These are phyloP conservation scores for Exophiala alcalophila DNA, from an alignment of 2,329 filamentous ascomycete genomes.

Conservation along the genomic window DNA sequence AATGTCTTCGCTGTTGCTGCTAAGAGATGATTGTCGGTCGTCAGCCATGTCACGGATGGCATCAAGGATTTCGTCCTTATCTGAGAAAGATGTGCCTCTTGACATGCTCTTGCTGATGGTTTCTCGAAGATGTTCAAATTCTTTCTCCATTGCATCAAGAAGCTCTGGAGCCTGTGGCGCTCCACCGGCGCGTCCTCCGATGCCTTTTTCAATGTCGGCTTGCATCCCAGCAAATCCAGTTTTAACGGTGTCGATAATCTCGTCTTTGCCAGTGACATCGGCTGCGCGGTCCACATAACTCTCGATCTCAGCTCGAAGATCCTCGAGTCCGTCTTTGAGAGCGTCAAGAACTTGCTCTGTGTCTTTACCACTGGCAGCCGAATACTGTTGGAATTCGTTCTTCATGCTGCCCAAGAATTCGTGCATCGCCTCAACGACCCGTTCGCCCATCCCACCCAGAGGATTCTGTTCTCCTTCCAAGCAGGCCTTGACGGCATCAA, in stretches of 20 bases:
- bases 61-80: slow-evolving; percentile 62
- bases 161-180: slow-evolving; percentile 61
- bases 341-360: slow-evolving; percentile 87
- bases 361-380: slow-evolving; percentile 72
- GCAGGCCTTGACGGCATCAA: slow-evolving; percentile 57
- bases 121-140: slow-evolving; percentile 78
- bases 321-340: slow-evolving; percentile 81
- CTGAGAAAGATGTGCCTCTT: slow-evolving; percentile 52
- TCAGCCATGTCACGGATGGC: slow-evolving; percentile 43
- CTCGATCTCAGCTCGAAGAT: slow-evolving; percentile 75
- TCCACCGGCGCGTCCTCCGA: slow-evolving; percentile 43
- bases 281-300: slow-evolving; percentile 71
- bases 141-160: slow-evolving; percentile 72
- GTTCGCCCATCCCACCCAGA: slow-evolving; percentile 54
- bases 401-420: slow-evolving; percentile 61
- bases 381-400: slow-evolving; percentile 71
- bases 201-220: slow-evolving; percentile 54
- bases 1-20: slow-evolving; percentile 43
- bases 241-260: slow-evolving; percentile 69
- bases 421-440: slow-evolving; percentile 59
- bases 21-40: slow-evolving; percentile 37
- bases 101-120: slow-evolving; percentile 69
- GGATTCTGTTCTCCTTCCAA: slow-evolving; percentile 54
- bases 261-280: slow-evolving; percentile 69
- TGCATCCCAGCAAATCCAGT: slow-evolving; percentile 62